phyloP scores from a whole-genome alignment of 129 eudicot genomes.

The Flaveria robusta region DNA sequence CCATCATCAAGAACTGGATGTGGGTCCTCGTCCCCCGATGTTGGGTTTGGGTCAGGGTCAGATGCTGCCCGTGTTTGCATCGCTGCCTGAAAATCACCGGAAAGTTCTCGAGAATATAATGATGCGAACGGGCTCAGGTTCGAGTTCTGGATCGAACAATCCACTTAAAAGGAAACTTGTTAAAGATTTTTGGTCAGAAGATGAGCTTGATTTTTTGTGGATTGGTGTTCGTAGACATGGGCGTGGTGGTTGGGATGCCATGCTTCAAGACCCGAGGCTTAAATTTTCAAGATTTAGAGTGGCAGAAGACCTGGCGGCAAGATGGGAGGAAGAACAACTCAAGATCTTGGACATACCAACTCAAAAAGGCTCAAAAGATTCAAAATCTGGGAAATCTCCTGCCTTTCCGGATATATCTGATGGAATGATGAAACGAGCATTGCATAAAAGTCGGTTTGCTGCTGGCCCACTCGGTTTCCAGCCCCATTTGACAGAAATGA shows the following conservation, averaged over 20 bases:
- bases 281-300: conserved; percentile 29
- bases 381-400: conserved; percentile 52
- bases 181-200: conserved; percentile 50
- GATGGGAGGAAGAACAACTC: conserved; percentile 44
- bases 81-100: conserved; percentile 83
- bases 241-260: conserved; percentile 41
- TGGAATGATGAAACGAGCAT: conserved; percentile 70
- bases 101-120: conserved; percentile 84
- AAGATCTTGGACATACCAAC: conserved; percentile 54
- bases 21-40: conserved; percentile 31
- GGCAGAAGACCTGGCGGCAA: conserved; percentile 29
- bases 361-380: conserved; percentile 30
- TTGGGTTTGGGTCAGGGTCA: conserved; percentile 48
- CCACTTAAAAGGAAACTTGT: conserved; percentile 45
- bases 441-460: conserved; percentile 54
- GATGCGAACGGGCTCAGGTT: conserved; percentile 57
- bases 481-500: conserved; percentile 72
- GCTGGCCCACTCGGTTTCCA: conserved; percentile 52
- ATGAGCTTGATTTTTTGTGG: conserved; percentile 44
- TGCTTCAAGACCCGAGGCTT: conserved; percentile 36
- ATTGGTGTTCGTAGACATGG: conserved; percentile 45
- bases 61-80: conserved; percentile 52
- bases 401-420: conserved; percentile 57
- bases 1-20: conserved; percentile 56
- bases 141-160: conserved; percentile 67